A percentile compares a stretch with the other conserved stretches of the same genome.
Evolutionary conservation across 2,329 filamentous ascomycete genomes (phyloP).

Genomic region (Tolypocladium cylindrosporum): DNA sequence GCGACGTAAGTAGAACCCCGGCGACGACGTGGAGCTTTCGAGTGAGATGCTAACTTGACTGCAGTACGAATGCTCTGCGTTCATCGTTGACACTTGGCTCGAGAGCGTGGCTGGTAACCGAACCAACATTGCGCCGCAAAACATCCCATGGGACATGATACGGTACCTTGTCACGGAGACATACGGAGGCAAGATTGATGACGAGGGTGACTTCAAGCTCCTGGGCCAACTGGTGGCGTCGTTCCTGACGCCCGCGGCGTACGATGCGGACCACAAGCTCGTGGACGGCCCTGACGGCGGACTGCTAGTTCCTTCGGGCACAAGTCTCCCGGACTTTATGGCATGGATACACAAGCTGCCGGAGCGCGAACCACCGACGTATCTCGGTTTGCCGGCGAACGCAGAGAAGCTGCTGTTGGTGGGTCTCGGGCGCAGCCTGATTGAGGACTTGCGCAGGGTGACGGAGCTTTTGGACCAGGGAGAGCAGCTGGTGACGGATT

Average conservation of each 20-base stretch:
- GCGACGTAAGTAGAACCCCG: slow-evolving; percentile 64
- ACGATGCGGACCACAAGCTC: slow-evolving; percentile 85
- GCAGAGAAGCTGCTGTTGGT: slow-evolving; percentile 92
- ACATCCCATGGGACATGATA: slow-evolving; percentile 95
- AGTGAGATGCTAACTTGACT: slow-evolving; percentile 4
- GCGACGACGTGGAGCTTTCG: background rate
- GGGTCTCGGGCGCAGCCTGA: slow-evolving; percentile 75
- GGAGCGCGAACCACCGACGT: slow-evolving; percentile 92
- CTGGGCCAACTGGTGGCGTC: slow-evolving; percentile 64
- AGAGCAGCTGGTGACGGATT: slow-evolving; percentile 74
- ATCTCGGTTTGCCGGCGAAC: slow-evolving; percentile 86
- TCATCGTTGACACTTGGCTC: slow-evolving; percentile 93
- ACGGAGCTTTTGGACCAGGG: slow-evolving; percentile 86
- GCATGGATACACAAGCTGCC: slow-evolving; percentile 86
- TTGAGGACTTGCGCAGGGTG: slow-evolving; percentile 75
- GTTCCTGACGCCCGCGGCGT: slow-evolving; percentile 79
- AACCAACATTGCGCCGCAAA: slow-evolving; percentile 85
- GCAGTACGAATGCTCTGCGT: slow-evolving; percentile 92
- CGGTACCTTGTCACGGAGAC: slow-evolving; percentile 84
- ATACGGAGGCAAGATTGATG: slow-evolving; percentile 95
- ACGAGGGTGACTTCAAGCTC: slow-evolving; percentile 71
- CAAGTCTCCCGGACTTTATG: slow-evolving; percentile 75
- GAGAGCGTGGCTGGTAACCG: slow-evolving; percentile 72
- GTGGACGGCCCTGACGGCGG: slow-evolving; percentile 57
- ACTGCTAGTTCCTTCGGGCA: slow-evolving; percentile 69